Evolutionary conservation across 371 early-diverging fungal species (phyloP), one percentile per base, ranked within the genome.

Genomic region (Aphelidium insulamus): DNA sequence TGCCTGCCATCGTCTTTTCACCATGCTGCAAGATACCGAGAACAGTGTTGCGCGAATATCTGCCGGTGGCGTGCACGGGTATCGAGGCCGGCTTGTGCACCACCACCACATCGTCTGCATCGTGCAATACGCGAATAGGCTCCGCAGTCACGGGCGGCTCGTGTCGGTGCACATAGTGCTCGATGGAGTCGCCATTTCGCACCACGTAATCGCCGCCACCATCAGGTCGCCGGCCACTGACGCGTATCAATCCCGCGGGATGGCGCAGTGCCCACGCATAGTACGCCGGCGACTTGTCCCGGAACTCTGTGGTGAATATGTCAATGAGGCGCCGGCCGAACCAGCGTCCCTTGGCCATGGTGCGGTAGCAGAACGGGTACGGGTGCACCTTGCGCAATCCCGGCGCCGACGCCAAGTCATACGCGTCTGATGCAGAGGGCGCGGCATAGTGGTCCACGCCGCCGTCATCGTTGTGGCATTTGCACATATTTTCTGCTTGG

Each of bases 261-360:
- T 52, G 49, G 24, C 53, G 46, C 28, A 94, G 86, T 0, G 91
- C 84, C 32, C 51, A 40, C 30, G 55, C 53, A 54, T 91, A 94
- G 45, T 88, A 88, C 3, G 54, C 46, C n/a, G 60, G 48, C 0
- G 70, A 45, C 30, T 76, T 65, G 46, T 85, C 88, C 30, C 77
- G 69, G 44, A 88, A 94, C 51, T 94, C 95, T 6, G 48, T 59
- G 36, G 49, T 39, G 39, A 86, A 87, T 9, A 82, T 62, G 15
- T 80, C 69, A n/a, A 72, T 46, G 9, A 94, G 35, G 3, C 54
- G 52, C 9, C 62, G 54, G 3, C 71, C 69, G 9, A 79, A 40
- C 95, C 92, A 91, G 9, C 95, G 66, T n/a, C 77, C 77, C 48
- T 91, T 94, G 11, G 82, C 82, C 48, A 71, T 74, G 0, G 76